Evolutionary conservation across 2,329 filamentous ascomycete genomes (phyloP).

Genomic region (Hypoxylon sp.): DNA sequence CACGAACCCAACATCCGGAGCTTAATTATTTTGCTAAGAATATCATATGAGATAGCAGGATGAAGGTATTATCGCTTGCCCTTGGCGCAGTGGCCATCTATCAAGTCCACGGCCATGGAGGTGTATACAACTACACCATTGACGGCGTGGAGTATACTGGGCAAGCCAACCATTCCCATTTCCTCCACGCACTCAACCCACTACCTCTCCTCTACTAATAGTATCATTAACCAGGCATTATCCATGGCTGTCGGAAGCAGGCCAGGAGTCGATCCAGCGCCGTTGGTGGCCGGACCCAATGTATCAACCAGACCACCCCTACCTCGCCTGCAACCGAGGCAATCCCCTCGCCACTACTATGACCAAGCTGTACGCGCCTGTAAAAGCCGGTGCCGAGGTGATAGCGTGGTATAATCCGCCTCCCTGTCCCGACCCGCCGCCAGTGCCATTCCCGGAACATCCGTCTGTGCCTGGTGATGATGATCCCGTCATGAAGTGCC

Average conservation of each 20-base stretch:
- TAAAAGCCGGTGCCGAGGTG: neutral
- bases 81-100: neutral
- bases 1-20: neutral
- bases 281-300: neutral
- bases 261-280: neutral
- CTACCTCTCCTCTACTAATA: too few species aligned
- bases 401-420: neutral
- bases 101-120: neutral
- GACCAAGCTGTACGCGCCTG: neutral
- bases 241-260: too few species aligned
- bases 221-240: too few species aligned
- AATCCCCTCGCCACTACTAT: neutral
- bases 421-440: neutral
- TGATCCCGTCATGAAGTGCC: neutral
- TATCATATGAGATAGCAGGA: neutral
- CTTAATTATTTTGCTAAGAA: neutral
- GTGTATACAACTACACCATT: constrained; percentile 9
- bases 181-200: too few species aligned
- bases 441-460: neutral
- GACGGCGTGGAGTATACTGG: constrained; percentile 2
- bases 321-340: neutral
- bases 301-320: neutral
- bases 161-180: neutral
- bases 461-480: neutral
- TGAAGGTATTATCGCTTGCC: neutral